Evolutionary conservation across 1,284 basidiomycete species (phyloP), one percentile per base, ranked within the genome.

Genomic region (Boletus sp.): DNA sequence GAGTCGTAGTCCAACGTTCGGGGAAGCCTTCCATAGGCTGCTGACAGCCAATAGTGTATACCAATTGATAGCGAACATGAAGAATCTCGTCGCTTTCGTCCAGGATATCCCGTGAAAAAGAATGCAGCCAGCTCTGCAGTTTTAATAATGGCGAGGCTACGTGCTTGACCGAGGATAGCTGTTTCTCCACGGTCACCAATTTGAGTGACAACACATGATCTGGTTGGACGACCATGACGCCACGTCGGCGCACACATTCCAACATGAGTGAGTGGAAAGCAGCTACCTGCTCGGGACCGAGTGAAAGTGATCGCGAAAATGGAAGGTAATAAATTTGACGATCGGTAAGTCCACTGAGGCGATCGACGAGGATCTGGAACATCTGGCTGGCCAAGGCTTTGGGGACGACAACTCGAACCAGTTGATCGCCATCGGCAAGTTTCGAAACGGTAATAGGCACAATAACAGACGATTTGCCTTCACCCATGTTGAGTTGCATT

Each of bases 381-480:
- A 76, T 80, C 42, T 73, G 72, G 0, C 52, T 50, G 4, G 60
- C 57, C 5, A 75, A 61, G 0, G 74, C 60, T 46, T 77, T 78
- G 5, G 77, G 67, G 19, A 76, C 72, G 3, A 78, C 57, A 3
- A 80, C 69, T 5, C 78, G 68, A 9, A 71, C 70, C 3, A 80
- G 56, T 17, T 62, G 70, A 8, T 62, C 37, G 1, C 72, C 69
- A 51, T 78, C 62, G 0, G 77, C 72, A 6, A 79, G 58, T 7
- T 64, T 49, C 0, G 68, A 57, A 0, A 71, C 61, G 17, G 69
- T 63, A 23, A 80, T 61, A 1, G 78, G 77, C 0, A 75, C 68
- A 17, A 80, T 79, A 2, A 79, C 77, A 0, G 75, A 74, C 0
- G 77, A 75, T 52, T 80, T 80, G 1, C 78, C 77, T 54, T 80